Base-by-base conservation (phyloP, 1,139 yeast genomes). In the Taphrina populina region DNA sequence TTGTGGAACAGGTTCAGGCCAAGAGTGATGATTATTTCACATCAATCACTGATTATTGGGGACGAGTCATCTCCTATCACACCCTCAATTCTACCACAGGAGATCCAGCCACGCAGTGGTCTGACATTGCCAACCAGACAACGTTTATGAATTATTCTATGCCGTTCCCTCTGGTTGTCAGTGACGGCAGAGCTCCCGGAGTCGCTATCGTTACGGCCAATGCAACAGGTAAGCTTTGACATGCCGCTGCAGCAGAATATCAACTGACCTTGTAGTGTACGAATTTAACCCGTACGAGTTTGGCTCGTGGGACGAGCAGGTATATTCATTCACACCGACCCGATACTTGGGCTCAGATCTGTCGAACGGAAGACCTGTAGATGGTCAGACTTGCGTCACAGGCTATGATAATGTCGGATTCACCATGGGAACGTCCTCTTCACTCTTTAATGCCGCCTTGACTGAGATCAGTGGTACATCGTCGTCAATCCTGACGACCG, bases 91-190 rank as follows among this genome's bases (percentile, higher is more conserved):
- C 71, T 39, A 66, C 73, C 17, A 75, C 77, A 58, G 77, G 76
- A 51, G 87, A 85, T 57, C 82, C 78, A 1, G 82, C 79, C 4
- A 72, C 83, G 64, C 77, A 85, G 2, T 84, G 85, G 79, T 77
- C 86, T 7, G 79, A 81, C 46, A 69, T 85, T 45, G 76, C 78
- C 66, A 75, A 76, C 27, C 70, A 74, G 53, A 76, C 73, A 4
- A 62, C 59, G 23, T 86, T 86, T 71, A 65, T 69, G 40, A 73
- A 76, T 60, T 80, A 80, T 62, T 74, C 76, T 46, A 84, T 85
- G 81, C 96, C 96, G 4, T 83, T 83, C 73, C 95, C 96, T 15
- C 80, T 88, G 57, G 77, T 85, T 30, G 83, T 85, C 6, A 77
- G 95, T 1, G 82, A 82, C 65, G 92, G 90, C 58, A 76, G 94